Conservation (phyloP, 108 stramenopile species). For the Cyclotella atomus region DNA sequence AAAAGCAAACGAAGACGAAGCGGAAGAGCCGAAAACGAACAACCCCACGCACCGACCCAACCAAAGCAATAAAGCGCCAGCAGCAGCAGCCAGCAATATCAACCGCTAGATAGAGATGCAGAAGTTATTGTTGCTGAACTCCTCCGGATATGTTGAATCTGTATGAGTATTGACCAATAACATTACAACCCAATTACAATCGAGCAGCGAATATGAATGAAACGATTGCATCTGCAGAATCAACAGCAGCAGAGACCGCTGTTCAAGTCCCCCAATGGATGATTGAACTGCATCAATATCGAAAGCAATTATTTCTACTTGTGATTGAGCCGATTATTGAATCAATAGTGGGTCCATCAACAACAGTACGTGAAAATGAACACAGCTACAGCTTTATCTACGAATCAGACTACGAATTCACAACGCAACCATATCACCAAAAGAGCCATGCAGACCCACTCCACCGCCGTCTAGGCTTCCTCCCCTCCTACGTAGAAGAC, state of each 20-base stretch:
- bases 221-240: not conserved
- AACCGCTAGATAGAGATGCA: too few relatives aligned
- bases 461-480: conserved; percentile 73
- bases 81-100: too few relatives aligned
- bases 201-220: not conserved
- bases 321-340: conserved; percentile 82
- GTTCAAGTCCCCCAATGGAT: conserved; percentile 74
- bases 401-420: not conserved
- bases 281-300: conserved; percentile 63
- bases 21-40: too few relatives aligned
- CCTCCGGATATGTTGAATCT: too few relatives aligned
- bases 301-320: conserved; percentile 67
- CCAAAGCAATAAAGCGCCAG: too few relatives aligned
- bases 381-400: not conserved
- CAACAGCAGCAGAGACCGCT: not conserved
- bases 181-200: too few relatives aligned
- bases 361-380: not conserved
- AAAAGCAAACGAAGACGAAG: too few relatives aligned
- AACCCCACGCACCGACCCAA: too few relatives aligned
- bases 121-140: too few relatives aligned
- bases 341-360: conserved; percentile 60
- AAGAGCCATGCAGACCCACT: not conserved
- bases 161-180: too few relatives aligned
- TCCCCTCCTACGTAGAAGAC: conserved; percentile 79
- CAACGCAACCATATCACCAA: too few relatives aligned